Conservation (phyloP, 306 rosid species). For the Sindora glabra region DNA sequence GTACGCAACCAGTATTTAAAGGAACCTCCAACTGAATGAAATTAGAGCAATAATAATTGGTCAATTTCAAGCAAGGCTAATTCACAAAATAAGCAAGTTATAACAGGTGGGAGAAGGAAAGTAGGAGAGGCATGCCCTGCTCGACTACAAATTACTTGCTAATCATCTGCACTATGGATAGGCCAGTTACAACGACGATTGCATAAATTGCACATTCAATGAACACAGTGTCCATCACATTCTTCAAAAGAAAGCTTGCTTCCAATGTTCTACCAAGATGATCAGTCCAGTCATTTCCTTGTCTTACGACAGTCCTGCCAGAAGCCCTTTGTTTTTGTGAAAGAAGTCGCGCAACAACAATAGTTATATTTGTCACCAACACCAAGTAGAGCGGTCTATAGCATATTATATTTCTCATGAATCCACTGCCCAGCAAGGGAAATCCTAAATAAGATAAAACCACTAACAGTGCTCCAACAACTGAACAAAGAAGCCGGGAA, state of each 20-base stretch:
- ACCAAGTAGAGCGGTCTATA: constrained; percentile 60
- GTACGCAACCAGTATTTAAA: not conserved
- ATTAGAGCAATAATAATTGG: not conserved
- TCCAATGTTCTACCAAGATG: constrained; percentile 44
- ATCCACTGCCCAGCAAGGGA: constrained; percentile 26
- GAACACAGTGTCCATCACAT: constrained; percentile 55
- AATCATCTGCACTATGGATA: constrained; percentile 29
- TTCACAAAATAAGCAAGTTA: not conserved
- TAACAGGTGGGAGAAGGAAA: not conserved
- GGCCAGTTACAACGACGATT: constrained; percentile 49
- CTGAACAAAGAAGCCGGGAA: constrained; percentile 45
- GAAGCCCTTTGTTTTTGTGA: constrained; percentile 17
- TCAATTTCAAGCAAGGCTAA: not conserved
- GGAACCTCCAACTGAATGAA: not conserved
- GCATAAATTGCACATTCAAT: constrained; percentile 70
- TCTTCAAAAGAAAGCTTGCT: constrained; percentile 36
- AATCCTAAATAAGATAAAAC: constrained; percentile 39
- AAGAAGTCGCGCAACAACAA: constrained; percentile 49
- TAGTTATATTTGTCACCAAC: constrained; percentile 50
- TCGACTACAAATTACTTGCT: constrained; percentile 2
- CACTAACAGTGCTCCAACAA: constrained; percentile 43
- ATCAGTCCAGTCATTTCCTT: constrained; percentile 25
- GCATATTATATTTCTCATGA: constrained; percentile 29
- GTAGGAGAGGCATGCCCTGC: not conserved
- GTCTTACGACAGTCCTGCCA: constrained; percentile 9